phyloP scores from a whole-genome alignment of 768 basidiomycete genomes.

The Flagelloscypha sp. region DNA sequence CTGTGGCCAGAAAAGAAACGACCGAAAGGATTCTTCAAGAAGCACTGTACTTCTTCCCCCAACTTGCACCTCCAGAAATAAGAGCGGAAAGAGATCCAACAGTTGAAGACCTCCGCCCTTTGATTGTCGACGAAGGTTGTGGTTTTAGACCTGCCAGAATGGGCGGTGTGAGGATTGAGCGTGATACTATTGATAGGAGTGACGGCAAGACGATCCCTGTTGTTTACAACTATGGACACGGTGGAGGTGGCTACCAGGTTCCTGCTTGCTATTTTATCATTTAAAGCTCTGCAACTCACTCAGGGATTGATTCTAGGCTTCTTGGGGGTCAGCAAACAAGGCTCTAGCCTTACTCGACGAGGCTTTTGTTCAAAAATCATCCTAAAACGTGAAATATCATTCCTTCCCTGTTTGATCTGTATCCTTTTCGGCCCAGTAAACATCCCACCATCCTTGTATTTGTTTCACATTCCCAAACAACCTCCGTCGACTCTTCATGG shows the following conservation, averaged over 20 bases:
- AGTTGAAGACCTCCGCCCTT: conserved; percentile 19
- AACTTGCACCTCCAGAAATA: conserved; percentile 21
- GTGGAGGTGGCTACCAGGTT: conserved; percentile 58
- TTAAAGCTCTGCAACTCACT: no score
- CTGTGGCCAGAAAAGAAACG: no score
- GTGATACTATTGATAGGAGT: conserved; percentile 16
- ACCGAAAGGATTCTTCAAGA: no score
- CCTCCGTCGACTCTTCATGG: no score
- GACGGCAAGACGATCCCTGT: conserved; percentile 25
- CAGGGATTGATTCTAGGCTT: no score
- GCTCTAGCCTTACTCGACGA: conserved; percentile 40
- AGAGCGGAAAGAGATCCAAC: conserved; percentile 19
- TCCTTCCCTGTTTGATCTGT: no score
- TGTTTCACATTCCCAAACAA: no score
- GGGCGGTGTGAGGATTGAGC: conserved; percentile 39
- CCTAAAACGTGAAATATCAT: no score
- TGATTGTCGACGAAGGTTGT: conserved; percentile 22
- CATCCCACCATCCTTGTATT: no score
- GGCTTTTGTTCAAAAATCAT: no score
- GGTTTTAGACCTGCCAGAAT: conserved; percentile 43
- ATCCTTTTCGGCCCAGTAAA: no score
- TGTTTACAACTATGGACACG: conserved; percentile 52
- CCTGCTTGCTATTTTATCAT: no score
- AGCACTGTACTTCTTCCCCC: conserved; percentile 23
- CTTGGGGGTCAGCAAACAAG: conserved; percentile 55